phyloP scores from a whole-genome alignment of 2,329 filamentous ascomycete genomes.

The Penicillium sp. region DNA sequence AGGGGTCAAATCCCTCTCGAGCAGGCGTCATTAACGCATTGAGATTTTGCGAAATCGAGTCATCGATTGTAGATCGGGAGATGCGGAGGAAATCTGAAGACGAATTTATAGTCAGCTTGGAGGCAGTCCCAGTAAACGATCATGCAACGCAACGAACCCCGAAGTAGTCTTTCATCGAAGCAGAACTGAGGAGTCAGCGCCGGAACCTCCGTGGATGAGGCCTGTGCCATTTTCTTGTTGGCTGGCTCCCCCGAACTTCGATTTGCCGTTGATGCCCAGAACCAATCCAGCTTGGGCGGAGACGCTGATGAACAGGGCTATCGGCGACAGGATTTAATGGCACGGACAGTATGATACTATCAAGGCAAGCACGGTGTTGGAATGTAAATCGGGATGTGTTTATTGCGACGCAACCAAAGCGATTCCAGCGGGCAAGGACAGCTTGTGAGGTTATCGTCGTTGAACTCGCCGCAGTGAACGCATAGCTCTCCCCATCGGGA shows the following conservation, averaged over 20 bases:
- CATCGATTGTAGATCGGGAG: slow-evolving; percentile 81
- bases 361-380: background rate
- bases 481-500: slow-evolving; percentile 4
- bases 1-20: slow-evolving; percentile 69
- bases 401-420: background rate
- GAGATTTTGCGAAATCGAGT: slow-evolving; percentile 88
- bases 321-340: background rate
- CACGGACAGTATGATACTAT: background rate
- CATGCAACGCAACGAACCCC: slow-evolving; percentile 53
- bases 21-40: slow-evolving; percentile 83
- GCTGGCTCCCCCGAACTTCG: slow-evolving; percentile 21
- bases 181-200: slow-evolving; percentile 71
- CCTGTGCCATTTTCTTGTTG: slow-evolving; percentile 39
- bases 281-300: slow-evolving; percentile 41
- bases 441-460: background rate
- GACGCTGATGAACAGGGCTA: slow-evolving; percentile 1
- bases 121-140: background rate
- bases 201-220: slow-evolving; percentile 46
- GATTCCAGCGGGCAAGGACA: background rate
- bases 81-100: slow-evolving; percentile 79
- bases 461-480: background rate
- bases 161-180: slow-evolving; percentile 66
- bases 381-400: background rate
- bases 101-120: slow-evolving; percentile 58
- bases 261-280: slow-evolving; percentile 35